A percentile compares a stretch with the other conserved stretches of the same genome.
These are phyloP conservation scores for Euphorbia celastroides DNA, from an alignment of 441 rosid species.

Conservation along the genomic window DNA sequence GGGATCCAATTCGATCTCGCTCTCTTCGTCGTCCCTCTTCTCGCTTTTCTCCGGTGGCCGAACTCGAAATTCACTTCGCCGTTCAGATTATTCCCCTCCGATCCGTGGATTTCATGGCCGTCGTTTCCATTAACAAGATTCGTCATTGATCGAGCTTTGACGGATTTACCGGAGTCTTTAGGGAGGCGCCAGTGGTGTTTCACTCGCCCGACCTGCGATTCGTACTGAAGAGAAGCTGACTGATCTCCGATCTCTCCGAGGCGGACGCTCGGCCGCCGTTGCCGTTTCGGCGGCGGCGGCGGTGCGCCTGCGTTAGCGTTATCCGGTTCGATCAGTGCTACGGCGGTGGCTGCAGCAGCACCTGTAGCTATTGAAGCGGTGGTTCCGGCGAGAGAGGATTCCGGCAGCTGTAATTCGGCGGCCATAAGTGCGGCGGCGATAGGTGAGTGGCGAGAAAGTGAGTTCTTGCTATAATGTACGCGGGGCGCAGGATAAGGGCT, in stretches of 20 bases:
- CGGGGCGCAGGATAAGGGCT: slow-evolving; percentile 21
- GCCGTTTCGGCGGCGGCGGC: slow-evolving; percentile 38
- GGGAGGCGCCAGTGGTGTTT: slow-evolving; percentile 38
- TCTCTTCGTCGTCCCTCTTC: slow-evolving; percentile 34
- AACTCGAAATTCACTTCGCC: slow-evolving; percentile 36
- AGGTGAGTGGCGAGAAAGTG: background rate
- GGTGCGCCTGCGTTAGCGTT: slow-evolving; percentile 25
- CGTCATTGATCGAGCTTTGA: slow-evolving; percentile 53
- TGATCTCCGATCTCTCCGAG: slow-evolving; percentile 68
- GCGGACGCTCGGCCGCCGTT: slow-evolving; percentile 69
- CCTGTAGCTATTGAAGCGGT: slow-evolving; percentile 14
- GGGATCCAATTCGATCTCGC: slow-evolving; percentile 49
- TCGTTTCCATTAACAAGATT: slow-evolving; percentile 51
- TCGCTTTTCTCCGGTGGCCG: slow-evolving; percentile 34
- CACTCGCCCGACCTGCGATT: slow-evolving; percentile 38
- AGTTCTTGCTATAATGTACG: slow-evolving; percentile 15
- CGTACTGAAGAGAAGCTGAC: slow-evolving; percentile 28
- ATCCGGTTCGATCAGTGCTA: slow-evolving; percentile 20
- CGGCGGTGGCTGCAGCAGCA: background rate
- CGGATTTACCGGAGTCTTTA: slow-evolving; percentile 40
- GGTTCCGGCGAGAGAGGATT: slow-evolving; percentile 16
- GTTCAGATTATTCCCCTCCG: slow-evolving; percentile 21
- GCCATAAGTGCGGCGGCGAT: slow-evolving; percentile 30
- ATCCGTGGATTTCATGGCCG: slow-evolving; percentile 24
- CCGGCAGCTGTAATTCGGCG: slow-evolving; percentile 39